Evolutionary conservation across 805 yeast genomes (phyloP).

Genomic region (Yarrowia phangngaensis): DNA sequence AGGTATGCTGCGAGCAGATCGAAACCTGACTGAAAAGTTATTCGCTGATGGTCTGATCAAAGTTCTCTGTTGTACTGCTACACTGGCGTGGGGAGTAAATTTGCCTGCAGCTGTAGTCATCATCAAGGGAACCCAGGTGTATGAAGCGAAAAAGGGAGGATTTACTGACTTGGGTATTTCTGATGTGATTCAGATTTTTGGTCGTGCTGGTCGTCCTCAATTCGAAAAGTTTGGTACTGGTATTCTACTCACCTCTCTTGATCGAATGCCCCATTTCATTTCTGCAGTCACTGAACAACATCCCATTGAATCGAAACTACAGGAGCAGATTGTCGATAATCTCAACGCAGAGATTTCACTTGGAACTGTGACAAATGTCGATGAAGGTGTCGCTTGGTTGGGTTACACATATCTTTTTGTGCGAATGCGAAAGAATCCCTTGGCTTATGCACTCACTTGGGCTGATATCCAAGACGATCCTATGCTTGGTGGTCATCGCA

Average conservation of each 20-base stretch:
- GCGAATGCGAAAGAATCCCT: conserved; percentile 91
- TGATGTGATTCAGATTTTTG: conserved; percentile 96
- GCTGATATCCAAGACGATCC: conserved; percentile 81
- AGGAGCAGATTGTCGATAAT: conserved; percentile 79
- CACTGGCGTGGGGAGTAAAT: conserved; percentile 99
- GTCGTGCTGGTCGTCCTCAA: conserved; percentile 99
- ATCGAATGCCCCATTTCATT: conserved; percentile 81
- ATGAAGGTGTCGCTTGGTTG: conserved; percentile 95
- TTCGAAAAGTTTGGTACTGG: conserved; percentile 91
- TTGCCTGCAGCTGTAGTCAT: conserved; percentile 97
- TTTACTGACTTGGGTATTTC: conserved; percentile 89
- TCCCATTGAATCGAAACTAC: conserved; percentile 85
- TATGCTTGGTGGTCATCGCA: conserved; percentile 62
- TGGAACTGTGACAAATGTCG: conserved; percentile 91
- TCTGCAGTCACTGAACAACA: conserved; percentile 87
- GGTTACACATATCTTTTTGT: conserved; percentile 94
- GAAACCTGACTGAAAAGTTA: conserved; percentile 85
- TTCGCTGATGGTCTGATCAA: conserved; percentile 80
- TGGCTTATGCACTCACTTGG: conserved; percentile 88
- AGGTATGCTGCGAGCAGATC: conserved; percentile 87
- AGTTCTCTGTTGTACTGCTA: conserved; percentile 92
- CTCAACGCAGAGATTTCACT: conserved; percentile 93
- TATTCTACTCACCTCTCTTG: conserved; percentile 77
- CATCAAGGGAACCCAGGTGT: conserved; percentile 93
- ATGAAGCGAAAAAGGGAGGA: conserved; percentile 93